Percentiles rank a stretch among this genome's conserved stretches.
Evolutionary conservation across 2,329 filamentous ascomycete genomes (phyloP).

Genomic region (Escovopsis sp.): DNA sequence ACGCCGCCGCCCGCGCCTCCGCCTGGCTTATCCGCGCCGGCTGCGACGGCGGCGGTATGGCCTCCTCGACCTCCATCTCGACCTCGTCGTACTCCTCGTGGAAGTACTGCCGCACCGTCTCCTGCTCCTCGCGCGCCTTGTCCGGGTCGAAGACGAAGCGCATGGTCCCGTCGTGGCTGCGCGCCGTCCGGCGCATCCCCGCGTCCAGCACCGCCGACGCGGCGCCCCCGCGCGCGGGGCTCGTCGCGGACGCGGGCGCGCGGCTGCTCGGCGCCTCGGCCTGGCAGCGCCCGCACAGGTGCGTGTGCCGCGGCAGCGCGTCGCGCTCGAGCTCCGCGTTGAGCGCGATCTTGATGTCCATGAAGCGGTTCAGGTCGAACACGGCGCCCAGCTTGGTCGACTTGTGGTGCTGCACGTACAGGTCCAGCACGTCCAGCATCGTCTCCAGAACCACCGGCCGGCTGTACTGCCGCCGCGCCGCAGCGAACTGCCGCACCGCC

Average conservation of each 20-base stretch:
- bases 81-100: slow-evolving; percentile 63
- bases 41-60: slow-evolving; percentile 20
- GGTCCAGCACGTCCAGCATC: slow-evolving; percentile 75
- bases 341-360: slow-evolving; percentile 72
- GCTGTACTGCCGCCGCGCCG: slow-evolving; percentile 31
- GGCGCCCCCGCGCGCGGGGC: slow-evolving; percentile 16
- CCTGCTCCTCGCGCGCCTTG: slow-evolving; percentile 57
- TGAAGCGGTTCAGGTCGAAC: slow-evolving; percentile 64
- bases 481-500: slow-evolving; percentile 33
- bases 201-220: slow-evolving; percentile 23
- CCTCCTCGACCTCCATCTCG: slow-evolving; percentile 62
- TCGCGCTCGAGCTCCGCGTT: slow-evolving; percentile 63
- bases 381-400: slow-evolving; percentile 59
- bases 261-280: slow-evolving; percentile 16
- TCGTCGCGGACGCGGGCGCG: slow-evolving; percentile 14
- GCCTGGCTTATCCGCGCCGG: slow-evolving; percentile 6
- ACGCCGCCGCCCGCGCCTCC: slow-evolving; percentile 11
- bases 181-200: slow-evolving; percentile 17
- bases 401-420: slow-evolving; percentile 74
- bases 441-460: slow-evolving; percentile 52
- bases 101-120: slow-evolving; percentile 52
- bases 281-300: slow-evolving; percentile 40
- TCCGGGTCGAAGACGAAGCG: slow-evolving; percentile 80
- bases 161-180: slow-evolving; percentile 56
- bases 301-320: slow-evolving; percentile 48